Base-by-base conservation (phyloP, 2,329 filamentous ascomycete species). In the Coleophoma crateriformis region DNA sequence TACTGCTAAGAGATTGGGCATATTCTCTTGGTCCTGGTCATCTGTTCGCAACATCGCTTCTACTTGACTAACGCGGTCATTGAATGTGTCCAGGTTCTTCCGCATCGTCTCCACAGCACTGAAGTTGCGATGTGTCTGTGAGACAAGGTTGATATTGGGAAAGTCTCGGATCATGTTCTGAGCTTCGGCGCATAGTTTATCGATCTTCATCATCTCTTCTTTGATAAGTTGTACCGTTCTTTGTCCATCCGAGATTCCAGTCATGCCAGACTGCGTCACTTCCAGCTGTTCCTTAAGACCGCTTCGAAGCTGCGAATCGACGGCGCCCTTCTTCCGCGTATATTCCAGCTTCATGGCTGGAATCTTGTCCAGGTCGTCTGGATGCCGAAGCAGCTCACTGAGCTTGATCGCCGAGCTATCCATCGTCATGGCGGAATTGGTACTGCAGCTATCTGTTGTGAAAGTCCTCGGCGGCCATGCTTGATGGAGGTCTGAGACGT, bases 141-240 rank as follows among this genome's bases (percentile, higher is more conserved):
- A 92, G 48, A 95, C 88, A 53, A 89, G 74, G 67, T 95, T 94
- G 75, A 95, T 94, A 64, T 90, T 89, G 34, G 87, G 86, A 69
- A 99, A 97, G 74, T 99, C 94, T 64, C 88, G 85, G 63, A 99
- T 96, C 83, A 96, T 96, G 66, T 89, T 90, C 74, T 97, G 92
- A 48, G 91, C 91, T 71, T 99, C 95, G 55, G 91, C 90, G 73
- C 94, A 99, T 56, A 99, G 81, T 71, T 89, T 90, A 74, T 99
- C 94, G 63, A 99, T 97, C 71, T 92, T 95, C 77, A 95, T 90
- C 82, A 99, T 94, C 73, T 99, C 94, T 58, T 97, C 92, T 69
- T 95, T 96, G 71, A 96, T 96, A 61, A 87, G 82, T 65, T 89
- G 87, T 34, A 99, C 88, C 53, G 89, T 89, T 68, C 91, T 88